These are phyloP conservation scores for Neurospora intermedia DNA, from an alignment of 495 filamentous ascomycete genomes.

Conservation along the genomic window DNA sequence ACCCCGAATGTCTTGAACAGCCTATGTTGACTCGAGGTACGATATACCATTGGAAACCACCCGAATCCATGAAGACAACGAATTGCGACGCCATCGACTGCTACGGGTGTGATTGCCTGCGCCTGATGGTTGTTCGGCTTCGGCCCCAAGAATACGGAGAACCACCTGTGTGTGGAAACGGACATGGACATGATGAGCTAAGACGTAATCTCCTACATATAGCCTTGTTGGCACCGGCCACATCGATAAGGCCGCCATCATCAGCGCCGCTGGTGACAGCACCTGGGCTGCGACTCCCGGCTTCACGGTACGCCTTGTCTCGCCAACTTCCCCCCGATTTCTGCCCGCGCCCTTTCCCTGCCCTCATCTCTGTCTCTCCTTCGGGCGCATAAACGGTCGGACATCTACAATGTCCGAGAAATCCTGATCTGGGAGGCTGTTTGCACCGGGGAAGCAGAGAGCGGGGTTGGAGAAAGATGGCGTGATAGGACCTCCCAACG, in stretches of 20 bases:
- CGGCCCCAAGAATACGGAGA: background rate
- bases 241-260: constrained; percentile 80
- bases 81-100: background rate
- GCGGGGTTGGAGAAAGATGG: background rate
- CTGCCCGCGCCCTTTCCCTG: background rate
- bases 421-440: background rate
- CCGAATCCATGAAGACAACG: background rate
- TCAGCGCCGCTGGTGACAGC: constrained; percentile 69
- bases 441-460: background rate
- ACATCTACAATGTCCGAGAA: background rate
- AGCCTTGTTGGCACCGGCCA: constrained; percentile 79
- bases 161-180: background rate
- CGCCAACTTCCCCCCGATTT: constrained; percentile 1
- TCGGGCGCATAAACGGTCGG: background rate
- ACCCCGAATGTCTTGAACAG: constrained; percentile 23
- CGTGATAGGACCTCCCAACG: background rate
- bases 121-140: background rate
- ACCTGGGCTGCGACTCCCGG: constrained; percentile 64
- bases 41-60: background rate
- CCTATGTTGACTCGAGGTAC: constrained; percentile 42
- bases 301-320: constrained; percentile 52
- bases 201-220: background rate
- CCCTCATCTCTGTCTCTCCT: background rate
- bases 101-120: background rate
- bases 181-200: background rate